Percentiles rank a stretch among this genome's conserved stretches.
These are phyloP conservation scores for Zopfochytrium polystomum DNA, from an alignment of 371 early-diverging fungal genomes.

Conservation along the genomic window DNA sequence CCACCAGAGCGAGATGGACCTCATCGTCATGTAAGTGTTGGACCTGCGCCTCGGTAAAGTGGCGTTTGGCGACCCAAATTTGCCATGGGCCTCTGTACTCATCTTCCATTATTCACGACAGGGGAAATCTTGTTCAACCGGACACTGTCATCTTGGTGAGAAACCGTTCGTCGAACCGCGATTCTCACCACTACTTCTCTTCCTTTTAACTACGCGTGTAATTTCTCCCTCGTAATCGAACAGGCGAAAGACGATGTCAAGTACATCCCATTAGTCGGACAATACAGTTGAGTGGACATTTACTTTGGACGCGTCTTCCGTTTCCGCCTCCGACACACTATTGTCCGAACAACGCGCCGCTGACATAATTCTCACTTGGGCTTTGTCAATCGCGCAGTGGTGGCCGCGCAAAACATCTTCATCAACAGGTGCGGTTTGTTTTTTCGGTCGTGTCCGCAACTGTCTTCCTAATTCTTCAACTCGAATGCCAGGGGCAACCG, in stretches of 20 bases:
- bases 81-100: not conserved
- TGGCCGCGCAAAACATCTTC: constrained; percentile 84
- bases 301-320: too few relatives aligned
- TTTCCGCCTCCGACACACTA: too few relatives aligned
- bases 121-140: constrained; percentile 67
- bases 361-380: too few relatives aligned
- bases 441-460: not conserved
- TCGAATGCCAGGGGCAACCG: constrained; percentile 60
- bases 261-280: constrained; percentile 81
- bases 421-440: constrained; percentile 65
- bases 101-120: constrained; percentile 7
- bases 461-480: constrained; percentile 28
- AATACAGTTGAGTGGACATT: too few relatives aligned
- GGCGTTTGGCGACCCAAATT: not conserved
- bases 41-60: not conserved
- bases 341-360: too few relatives aligned
- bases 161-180: not conserved
- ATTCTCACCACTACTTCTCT: not conserved
- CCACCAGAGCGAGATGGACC: constrained; percentile 84
- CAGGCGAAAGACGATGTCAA: constrained; percentile 81
- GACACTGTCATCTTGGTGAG: constrained; percentile 19
- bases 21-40: constrained; percentile 57
- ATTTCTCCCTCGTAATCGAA: constrained; percentile 25
- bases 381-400: too few relatives aligned
- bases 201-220: constrained; percentile 43